Base-by-base conservation (phyloP, 202 grass and related monocot genomes). In the Musa balbisiana region DNA sequence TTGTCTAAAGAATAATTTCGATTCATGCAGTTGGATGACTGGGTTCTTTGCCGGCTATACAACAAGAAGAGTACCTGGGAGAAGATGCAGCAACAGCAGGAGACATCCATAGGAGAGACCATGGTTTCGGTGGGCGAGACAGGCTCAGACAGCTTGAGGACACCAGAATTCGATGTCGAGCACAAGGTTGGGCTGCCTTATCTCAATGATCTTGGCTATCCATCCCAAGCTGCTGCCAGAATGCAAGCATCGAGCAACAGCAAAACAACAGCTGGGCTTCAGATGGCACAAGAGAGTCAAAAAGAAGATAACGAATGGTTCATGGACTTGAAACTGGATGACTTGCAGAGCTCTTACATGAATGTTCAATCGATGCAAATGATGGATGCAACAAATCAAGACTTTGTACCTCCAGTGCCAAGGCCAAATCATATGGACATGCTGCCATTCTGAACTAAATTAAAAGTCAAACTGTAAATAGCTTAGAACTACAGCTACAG, bases 61-160 rank as follows among this genome's bases (percentile, higher is more conserved):
- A 70, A 70, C 67, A 70, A 70, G 33, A 70, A 70, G 67, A 70
- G 21, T 70, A 70, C 67, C 67, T 70, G 67, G 67, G 25, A 70
- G 67, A 52, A 51, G 67, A 70, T 20, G 8, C 27, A 11, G 33
- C 67, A n/a, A 8, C 63, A n/a, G 4, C 4, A 70, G 15, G 17
- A 70, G 67, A 51, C 43, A 14, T 70, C 67, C 0, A 11, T 10
- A 2, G 49, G 33, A 21, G 49, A 49, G 17, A 43, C 67, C 17
- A 13, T 70, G 67, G 49, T 12, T 52, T 70, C 49, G 27, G 67
- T 70, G 17, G 67, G 51, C 3, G 43, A 51, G 16, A 51, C 67
- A 13, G 49, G 17, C 17, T 70, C 67, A 12, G 49, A 70, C 16
- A 70, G 67, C 67, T 51, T 70, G 43, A 10, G 16, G 49, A 70